Evolutionary conservation across 495 filamentous ascomycete genomes (phyloP).

Genomic region (Bathelium albidoporum): DNA sequence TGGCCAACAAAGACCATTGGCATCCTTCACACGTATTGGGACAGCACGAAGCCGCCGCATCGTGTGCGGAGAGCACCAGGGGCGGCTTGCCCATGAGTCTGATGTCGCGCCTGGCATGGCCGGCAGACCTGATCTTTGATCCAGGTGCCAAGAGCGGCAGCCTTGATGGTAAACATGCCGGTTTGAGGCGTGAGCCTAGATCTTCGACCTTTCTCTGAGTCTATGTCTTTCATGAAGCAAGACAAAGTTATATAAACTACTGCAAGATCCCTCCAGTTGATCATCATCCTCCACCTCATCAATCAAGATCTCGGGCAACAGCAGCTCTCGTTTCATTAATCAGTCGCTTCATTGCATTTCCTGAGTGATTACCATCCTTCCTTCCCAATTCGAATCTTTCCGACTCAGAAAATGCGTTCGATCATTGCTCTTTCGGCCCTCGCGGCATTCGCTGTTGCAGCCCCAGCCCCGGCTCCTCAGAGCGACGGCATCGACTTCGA

Average conservation of each 20-base stretch:
- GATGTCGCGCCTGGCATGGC: neutral
- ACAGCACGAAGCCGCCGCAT: neutral
- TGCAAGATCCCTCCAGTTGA: neutral
- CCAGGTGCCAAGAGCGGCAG: neutral
- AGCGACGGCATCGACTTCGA: neutral
- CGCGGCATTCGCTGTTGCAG: neutral
- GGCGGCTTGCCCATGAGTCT: neutral
- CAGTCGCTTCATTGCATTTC: neutral
- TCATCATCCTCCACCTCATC: neutral
- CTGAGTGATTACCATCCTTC: neutral
- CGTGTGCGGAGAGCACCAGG: neutral
- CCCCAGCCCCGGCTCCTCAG: slow-evolving; percentile 2
- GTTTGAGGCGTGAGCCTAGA: neutral
- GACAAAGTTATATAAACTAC: slow-evolving; percentile 4
- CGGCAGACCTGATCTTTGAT: neutral
- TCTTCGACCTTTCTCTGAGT: neutral
- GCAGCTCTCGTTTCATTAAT: neutral
- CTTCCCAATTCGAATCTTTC: neutral
- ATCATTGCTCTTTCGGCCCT: neutral
- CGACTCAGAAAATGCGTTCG: neutral
- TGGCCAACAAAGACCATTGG: slow-evolving; percentile 1
- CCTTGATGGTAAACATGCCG: neutral
- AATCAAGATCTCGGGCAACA: neutral
- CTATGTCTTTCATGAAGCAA: neutral
- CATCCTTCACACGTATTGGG: slow-evolving; percentile 1